These are phyloP conservation scores for Phytophthora rubi DNA, from an alignment of 352 stramenopile species.

Conservation along the genomic window DNA sequence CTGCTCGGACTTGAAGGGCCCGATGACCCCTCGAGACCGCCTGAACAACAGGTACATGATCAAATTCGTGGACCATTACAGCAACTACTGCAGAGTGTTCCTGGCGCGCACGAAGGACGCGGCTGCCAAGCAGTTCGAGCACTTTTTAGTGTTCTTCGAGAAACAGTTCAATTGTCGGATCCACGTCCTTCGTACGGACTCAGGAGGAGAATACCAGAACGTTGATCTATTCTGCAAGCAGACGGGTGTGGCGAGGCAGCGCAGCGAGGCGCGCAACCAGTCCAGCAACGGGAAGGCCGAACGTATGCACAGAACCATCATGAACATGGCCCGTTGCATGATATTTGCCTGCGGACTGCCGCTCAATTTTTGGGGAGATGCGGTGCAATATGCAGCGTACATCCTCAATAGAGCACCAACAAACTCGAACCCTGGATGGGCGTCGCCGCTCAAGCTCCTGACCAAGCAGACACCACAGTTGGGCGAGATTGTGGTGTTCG, in stretches of 20 bases:
- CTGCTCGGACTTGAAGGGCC: not conserved
- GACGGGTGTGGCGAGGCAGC: not conserved
- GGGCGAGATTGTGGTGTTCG: not conserved
- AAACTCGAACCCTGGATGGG: constrained; percentile 16
- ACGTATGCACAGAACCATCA: constrained; percentile 41
- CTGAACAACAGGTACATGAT: not conserved
- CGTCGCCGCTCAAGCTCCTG: constrained; percentile 20
- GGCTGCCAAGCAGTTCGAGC: not conserved
- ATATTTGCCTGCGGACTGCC: constrained; percentile 31
- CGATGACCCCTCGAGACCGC: not conserved
- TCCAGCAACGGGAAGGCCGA: constrained; percentile 40
- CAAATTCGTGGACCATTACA: not conserved
- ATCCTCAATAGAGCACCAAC: constrained; percentile 39
- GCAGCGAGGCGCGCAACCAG: not conserved
- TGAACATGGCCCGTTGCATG: constrained; percentile 41
- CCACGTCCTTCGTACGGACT: too few species aligned
- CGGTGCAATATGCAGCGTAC: constrained; percentile 31
- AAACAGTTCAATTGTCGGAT: too few species aligned
- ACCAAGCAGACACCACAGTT: constrained; percentile 7
- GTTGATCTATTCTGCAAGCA: constrained; percentile 5
- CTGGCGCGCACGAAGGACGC: not conserved
- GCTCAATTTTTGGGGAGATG: constrained; percentile 37
- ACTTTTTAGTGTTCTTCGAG: not conserved
- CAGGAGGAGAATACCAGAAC: not conserved
- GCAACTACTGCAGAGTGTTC: not conserved